phyloP scores from a whole-genome alignment of 257 asterid species.

The Solanum piurae region DNA sequence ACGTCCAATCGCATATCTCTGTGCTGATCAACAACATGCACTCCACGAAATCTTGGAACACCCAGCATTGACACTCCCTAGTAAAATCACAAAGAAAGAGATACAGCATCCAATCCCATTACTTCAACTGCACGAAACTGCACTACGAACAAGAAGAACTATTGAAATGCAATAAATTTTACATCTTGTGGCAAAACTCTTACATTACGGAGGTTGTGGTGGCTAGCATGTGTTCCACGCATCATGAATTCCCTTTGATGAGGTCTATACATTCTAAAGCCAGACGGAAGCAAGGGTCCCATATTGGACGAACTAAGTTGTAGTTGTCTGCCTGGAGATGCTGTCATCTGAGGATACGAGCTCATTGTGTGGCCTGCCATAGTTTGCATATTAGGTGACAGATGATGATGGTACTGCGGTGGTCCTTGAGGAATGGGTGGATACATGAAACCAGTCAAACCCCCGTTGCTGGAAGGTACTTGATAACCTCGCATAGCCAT shows the following conservation, averaged over 20 bases:
- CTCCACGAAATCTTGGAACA: constrained; percentile 49
- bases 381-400: constrained; percentile 36
- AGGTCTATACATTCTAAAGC: constrained; percentile 42
- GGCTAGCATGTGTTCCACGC: constrained; percentile 32
- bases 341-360: constrained; percentile 34
- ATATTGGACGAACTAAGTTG: constrained; percentile 20
- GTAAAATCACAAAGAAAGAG: background rate
- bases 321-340: constrained; percentile 34
- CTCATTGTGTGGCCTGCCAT: constrained; percentile 35
- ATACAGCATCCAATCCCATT: background rate
- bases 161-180: constrained; percentile 8
- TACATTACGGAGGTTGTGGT: constrained; percentile 41
- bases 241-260: constrained; percentile 45
- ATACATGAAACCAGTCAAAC: constrained; percentile 32
- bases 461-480: constrained; percentile 16
- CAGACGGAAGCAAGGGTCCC: constrained; percentile 44
- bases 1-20: constrained; percentile 47
- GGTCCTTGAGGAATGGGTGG: constrained; percentile 38
- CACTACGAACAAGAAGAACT: background rate
- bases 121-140: background rate
- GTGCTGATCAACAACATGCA: constrained; percentile 53
- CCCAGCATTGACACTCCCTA: constrained; percentile 63
- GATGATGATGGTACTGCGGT: constrained; percentile 26
- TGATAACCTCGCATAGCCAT: constrained; percentile 45
- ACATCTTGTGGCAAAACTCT: constrained; percentile 79